These are phyloP conservation scores for Fragilaria crotonensis DNA, from an alignment of 108 stramenopile genomes.

Conservation along the genomic window DNA sequence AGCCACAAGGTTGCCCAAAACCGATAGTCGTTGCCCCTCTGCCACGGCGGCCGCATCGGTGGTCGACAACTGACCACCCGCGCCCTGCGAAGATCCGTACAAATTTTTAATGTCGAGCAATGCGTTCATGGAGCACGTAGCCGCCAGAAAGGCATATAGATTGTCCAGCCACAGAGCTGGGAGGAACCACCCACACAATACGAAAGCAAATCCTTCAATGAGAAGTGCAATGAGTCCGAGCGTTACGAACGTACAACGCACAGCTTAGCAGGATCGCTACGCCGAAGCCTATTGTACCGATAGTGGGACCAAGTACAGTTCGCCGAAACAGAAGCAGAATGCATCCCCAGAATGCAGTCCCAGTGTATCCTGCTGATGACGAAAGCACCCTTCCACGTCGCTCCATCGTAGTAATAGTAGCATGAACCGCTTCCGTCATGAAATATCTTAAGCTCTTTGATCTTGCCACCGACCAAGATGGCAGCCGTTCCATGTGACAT, in stretches of 20 bases:
- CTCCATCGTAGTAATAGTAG: conserved; percentile 19
- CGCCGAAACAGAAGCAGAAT: conserved; percentile 50
- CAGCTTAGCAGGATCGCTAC: conserved; percentile 37
- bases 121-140: conserved; percentile 41
- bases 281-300: conserved; percentile 43
- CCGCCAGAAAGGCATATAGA: conserved; percentile 31
- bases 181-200: conserved; percentile 19
- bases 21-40: conserved; percentile 24
- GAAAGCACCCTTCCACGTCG: conserved; percentile 29
- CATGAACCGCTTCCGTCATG: conserved; percentile 51
- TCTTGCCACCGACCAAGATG: conserved; percentile 26
- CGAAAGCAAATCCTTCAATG: conserved; percentile 17
- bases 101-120: conserved; percentile 28
- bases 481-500: conserved; percentile 51
- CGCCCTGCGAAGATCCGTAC: conserved; percentile 15
- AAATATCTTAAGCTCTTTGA: conserved; percentile 36
- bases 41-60: conserved; percentile 36
- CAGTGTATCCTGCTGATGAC: conserved; percentile 51
- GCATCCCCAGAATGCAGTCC: conserved; percentile 46
- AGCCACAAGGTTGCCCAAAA: conserved; percentile 40
- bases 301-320: conserved; percentile 33
- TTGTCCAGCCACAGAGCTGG: conserved; percentile 16
- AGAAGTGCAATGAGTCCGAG: conserved; percentile 38
- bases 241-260: conserved; percentile 36
- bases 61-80: conserved; percentile 10